A percentile compares a stretch with the other conserved stretches of the same genome.
phyloP scores from a whole-genome alignment of 2,329 filamentous ascomycete genomes.

The Sporothrix curviconia region DNA sequence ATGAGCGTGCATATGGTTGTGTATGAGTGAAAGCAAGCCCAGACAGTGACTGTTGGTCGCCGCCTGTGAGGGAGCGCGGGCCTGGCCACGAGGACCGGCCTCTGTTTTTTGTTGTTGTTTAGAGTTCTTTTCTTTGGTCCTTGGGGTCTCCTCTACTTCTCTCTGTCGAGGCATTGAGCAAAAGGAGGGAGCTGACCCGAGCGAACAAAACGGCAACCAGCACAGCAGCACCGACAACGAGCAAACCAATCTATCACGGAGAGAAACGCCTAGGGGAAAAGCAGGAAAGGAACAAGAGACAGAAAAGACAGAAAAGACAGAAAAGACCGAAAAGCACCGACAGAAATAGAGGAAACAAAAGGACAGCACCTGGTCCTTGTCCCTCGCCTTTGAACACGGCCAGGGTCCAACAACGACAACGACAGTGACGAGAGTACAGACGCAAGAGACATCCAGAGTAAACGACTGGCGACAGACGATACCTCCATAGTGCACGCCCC shows the following conservation, averaged over 20 bases:
- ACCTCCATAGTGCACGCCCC: not conserved
- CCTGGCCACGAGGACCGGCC: not conserved
- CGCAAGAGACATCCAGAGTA: not conserved
- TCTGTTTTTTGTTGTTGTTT: too few species aligned
- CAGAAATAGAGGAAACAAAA: not conserved
- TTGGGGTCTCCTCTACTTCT: too few species aligned
- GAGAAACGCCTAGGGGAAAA: not conserved
- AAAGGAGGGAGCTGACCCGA: not conserved
- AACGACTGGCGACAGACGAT: too few species aligned
- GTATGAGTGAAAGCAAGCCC: slow-evolving; percentile 21
- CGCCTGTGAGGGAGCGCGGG: not conserved
- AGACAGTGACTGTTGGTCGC: too few species aligned
- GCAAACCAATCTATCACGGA: not conserved
- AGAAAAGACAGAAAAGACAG: not conserved
- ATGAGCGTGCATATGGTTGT: slow-evolving; percentile 28
- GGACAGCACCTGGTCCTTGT: not conserved
- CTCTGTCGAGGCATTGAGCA: too few species aligned
- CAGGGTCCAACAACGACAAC: not conserved
- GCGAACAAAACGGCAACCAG: not conserved
- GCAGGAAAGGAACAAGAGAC: not conserved
- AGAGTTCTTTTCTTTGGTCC: not conserved
- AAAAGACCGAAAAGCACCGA: not conserved
- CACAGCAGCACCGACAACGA: too few species aligned
- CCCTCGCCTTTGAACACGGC: not conserved
- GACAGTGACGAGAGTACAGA: not conserved